phyloP scores from a whole-genome alignment of 1,284 basidiomycete species.

The Microbotryum scabiosae region DNA sequence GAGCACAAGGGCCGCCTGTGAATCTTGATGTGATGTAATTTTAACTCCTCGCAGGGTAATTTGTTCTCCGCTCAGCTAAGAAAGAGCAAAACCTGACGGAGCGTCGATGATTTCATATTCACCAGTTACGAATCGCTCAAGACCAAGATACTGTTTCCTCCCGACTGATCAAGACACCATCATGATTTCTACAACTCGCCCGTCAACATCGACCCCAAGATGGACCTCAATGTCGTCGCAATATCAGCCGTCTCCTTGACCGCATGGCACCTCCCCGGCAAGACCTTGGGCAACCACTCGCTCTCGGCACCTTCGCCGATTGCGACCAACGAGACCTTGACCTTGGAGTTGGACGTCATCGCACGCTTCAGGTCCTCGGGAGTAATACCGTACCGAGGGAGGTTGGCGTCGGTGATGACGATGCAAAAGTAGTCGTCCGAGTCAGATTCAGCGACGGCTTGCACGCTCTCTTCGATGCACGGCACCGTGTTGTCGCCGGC shows the following conservation, averaged over 20 bases:
- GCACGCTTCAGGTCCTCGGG: conserved; percentile 12
- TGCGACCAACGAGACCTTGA: conserved; percentile 19
- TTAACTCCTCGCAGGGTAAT: too few species aligned
- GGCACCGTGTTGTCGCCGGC: conserved; percentile 32
- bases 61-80: too few species aligned
- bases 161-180: too few species aligned
- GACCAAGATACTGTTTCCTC: too few species aligned
- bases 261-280: conserved; percentile 25
- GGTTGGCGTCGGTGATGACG: conserved; percentile 40
- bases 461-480: not conserved
- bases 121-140: too few species aligned
- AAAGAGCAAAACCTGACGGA: too few species aligned
- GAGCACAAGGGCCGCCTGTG: too few species aligned
- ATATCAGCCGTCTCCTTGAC: conserved; percentile 25
- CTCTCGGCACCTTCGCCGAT: conserved; percentile 30
- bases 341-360: conserved; percentile 19
- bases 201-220: conserved; percentile 19
- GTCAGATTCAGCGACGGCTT: conserved; percentile 8
- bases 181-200: conserved; percentile 3
- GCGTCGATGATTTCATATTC: too few species aligned
- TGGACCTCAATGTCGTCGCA: conserved; percentile 19
- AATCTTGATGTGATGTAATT: too few species aligned
- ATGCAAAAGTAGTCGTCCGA: conserved; percentile 41
- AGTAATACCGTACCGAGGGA: conserved; percentile 40
- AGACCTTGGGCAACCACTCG: conserved; percentile 22